phyloP scores from a whole-genome alignment of 805 yeast species.

The Starmerella kuoi region DNA sequence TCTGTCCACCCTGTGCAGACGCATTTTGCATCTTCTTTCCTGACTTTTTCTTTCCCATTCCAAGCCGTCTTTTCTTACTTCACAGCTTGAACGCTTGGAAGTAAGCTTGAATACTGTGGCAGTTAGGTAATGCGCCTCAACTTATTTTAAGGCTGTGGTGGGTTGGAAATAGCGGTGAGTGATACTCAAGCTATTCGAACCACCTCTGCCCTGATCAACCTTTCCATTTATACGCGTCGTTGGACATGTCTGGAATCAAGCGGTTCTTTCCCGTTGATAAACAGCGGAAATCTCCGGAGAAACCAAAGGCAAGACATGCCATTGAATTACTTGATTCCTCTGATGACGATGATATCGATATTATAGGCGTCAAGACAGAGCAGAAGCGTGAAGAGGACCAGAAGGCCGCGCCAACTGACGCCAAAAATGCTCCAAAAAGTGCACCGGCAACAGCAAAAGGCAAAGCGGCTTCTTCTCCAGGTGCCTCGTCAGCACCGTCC shows the following conservation, averaged over 20 bases:
- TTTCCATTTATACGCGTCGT: too few relatives aligned
- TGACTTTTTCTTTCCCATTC: too few relatives aligned
- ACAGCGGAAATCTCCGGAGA: constrained; percentile 10
- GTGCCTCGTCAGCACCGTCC: background rate
- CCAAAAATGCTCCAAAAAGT: background rate
- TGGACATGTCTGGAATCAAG: constrained; percentile 17
- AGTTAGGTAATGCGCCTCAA: too few relatives aligned
- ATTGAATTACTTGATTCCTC: constrained; percentile 6
- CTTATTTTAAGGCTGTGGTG: too few relatives aligned
- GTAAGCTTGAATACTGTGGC: too few relatives aligned
- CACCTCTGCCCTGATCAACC: too few relatives aligned
- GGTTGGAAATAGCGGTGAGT: too few relatives aligned
- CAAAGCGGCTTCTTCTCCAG: background rate
- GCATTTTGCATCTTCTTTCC: too few relatives aligned
- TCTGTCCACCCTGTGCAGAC: too few relatives aligned
- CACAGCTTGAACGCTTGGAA: too few relatives aligned
- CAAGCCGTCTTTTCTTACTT: too few relatives aligned
- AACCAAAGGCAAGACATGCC: background rate
- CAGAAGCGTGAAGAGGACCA: background rate
- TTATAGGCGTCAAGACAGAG: background rate
- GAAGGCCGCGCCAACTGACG: background rate
- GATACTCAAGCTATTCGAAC: too few relatives aligned
- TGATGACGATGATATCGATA: constrained; percentile 1
- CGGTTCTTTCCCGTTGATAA: constrained; percentile 15
- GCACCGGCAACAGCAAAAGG: background rate